Percentiles rank a stretch among this genome's conserved stretches.
Evolutionary conservation across 306 rosid genomes (phyloP).

Genomic region (Quercus robur): DNA sequence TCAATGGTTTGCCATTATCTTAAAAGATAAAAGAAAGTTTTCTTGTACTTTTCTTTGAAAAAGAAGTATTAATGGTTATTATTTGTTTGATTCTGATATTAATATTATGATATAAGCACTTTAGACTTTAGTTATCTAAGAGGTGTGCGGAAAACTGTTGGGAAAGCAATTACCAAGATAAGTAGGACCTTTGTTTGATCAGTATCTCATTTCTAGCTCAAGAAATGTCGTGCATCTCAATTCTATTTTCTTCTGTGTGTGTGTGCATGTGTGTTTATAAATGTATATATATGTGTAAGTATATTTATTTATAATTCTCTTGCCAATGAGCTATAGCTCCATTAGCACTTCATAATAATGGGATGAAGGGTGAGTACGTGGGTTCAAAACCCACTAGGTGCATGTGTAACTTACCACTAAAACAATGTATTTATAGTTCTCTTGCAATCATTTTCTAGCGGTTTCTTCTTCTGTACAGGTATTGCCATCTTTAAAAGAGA

Average conservation of each 20-base stretch:
- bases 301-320: background rate
- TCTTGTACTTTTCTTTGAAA: background rate
- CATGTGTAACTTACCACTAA: too few relatives aligned
- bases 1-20: background rate
- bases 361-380: too few relatives aligned
- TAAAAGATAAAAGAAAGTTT: background rate
- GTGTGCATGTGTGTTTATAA: too few relatives aligned
- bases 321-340: background rate
- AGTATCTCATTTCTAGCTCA: background rate
- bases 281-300: background rate
- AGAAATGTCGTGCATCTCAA: background rate
- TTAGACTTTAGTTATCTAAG: background rate
- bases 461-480: slow-evolving; percentile 39
- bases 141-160: background rate
- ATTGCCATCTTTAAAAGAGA: slow-evolving; percentile 66
- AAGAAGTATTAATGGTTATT: background rate
- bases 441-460: background rate
- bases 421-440: background rate
- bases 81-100: background rate
- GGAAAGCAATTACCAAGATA: background rate
- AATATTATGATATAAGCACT: background rate
- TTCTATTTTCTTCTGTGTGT: background rate
- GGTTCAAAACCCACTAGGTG: too few relatives aligned
- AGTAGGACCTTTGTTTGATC: background rate
- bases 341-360: too few relatives aligned